Base-by-base conservation (phyloP, 129 eudicot genomes). In the Apium graveolens region DNA sequence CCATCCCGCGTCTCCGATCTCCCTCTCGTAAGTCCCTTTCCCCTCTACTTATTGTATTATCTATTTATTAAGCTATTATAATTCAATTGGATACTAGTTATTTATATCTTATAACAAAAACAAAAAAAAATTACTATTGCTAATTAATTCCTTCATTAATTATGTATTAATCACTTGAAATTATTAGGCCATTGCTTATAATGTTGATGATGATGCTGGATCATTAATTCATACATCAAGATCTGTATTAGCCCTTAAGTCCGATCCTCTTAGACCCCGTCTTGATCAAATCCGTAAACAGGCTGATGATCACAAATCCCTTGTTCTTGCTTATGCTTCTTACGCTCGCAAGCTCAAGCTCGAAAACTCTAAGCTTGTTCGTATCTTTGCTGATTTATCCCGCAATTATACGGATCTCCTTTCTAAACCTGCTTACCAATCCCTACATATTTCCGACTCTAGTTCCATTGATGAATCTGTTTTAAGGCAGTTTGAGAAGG, bases 321-420 rank as follows among this genome's bases (percentile, higher is more conserved):
- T 90, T 69, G 98, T 86, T 71, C 78, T 89, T 42, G 95, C 98
- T 70, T 93, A 93, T 48, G 98, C 98, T 68, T 83, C 98, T 14
- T 93, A 91, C 78, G 98, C 98, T n/a, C 87, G 98, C 75, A 93
- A 93, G 78, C 84, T 93, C 34, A 93, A 93, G 88, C 97, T 93
- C 12, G 97, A 93, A 83, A 89, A 93, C 79, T 91, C 97, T 0
- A 93, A 91, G 80, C 89, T 93, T 18, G 88, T 93, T 78, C 84
- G 98, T 78, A 80, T 85, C 72, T 93, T 93, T 49, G 97, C 98
- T 7, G 98, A 93, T 78, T 89, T 93, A 0, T 84, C 95, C 27
- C 85, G 92, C 9, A 91, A 89, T 69, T 90, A 83, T 79, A 87
- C 97, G 12, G 92, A 91, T 87, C 95, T 90, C 60, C 29, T 87